Conservation (phyloP, 208 protist species). For the Acanthamoeba sp. region DNA sequence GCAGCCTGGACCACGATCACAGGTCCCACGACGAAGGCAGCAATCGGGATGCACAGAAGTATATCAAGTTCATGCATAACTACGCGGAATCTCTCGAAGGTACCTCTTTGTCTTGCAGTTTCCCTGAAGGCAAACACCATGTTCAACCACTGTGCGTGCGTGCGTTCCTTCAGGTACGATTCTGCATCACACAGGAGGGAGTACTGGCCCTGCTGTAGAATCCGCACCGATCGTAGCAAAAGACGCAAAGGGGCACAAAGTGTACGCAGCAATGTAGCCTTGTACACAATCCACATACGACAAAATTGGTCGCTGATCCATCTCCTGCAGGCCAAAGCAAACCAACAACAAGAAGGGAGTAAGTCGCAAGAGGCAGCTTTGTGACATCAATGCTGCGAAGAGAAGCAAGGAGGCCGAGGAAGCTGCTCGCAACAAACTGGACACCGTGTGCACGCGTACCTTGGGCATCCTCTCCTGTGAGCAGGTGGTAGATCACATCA, state of each 20-base stretch:
- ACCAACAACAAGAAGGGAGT: constrained; percentile 51
- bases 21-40: neutral
- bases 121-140: too few relatives aligned
- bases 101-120: neutral
- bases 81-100: constrained; percentile 54
- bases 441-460: neutral
- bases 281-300: too few relatives aligned
- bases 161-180: neutral
- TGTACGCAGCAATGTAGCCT: neutral
- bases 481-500: neutral
- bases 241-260: neutral
- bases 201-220: neutral
- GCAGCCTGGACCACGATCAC: neutral
- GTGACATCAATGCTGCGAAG: neutral
- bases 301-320: too few relatives aligned
- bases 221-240: neutral
- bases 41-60: constrained; percentile 42
- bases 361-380: constrained; percentile 18
- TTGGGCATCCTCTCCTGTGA: neutral
- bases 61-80: constrained; percentile 59
- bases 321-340: constrained; percentile 36
- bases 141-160: constrained; percentile 2
- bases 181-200: neutral
- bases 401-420: constrained; percentile 31
- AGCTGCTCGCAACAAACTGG: constrained; percentile 24